Conservation (phyloP, 2,329 filamentous ascomycete genomes). For the Metarhizium robertsii region DNA sequence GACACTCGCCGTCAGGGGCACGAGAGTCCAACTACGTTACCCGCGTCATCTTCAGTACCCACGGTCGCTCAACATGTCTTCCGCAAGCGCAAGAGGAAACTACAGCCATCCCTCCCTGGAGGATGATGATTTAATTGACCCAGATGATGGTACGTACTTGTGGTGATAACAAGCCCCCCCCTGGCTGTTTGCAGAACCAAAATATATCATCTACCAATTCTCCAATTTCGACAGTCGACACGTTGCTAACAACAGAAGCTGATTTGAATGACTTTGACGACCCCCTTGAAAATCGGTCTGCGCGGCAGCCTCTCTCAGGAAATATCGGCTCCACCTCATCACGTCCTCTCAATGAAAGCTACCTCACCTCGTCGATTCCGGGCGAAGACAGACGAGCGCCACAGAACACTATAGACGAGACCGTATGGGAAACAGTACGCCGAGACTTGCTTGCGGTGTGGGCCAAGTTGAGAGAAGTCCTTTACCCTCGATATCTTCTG, state of each 20-base stretch:
- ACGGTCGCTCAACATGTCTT: slow-evolving; percentile 28
- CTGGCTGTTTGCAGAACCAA: no score
- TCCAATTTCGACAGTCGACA: neutral
- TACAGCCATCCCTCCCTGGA: slow-evolving; percentile 52
- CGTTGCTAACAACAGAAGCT: slow-evolving; percentile 35
- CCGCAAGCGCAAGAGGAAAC: slow-evolving; percentile 41
- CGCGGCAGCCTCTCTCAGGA: slow-evolving; percentile 72
- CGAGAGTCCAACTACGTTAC: neutral
- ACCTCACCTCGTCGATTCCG: slow-evolving; percentile 79
- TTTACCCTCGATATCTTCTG: slow-evolving; percentile 91
- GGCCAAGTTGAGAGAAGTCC: slow-evolving; percentile 96
- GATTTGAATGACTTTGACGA: slow-evolving; percentile 92
- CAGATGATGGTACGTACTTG: slow-evolving; percentile 58
- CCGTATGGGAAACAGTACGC: slow-evolving; percentile 92
- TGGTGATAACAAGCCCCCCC: neutral
- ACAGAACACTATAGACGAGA: slow-evolving; percentile 92
- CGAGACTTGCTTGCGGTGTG: slow-evolving; percentile 88
- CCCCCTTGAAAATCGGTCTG: slow-evolving; percentile 58
- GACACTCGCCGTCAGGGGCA: neutral
- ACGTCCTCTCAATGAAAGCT: slow-evolving; percentile 58
- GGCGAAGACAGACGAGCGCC: slow-evolving; percentile 88
- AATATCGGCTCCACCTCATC: slow-evolving; percentile 62
- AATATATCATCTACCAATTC: neutral
- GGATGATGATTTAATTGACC: slow-evolving; percentile 67
- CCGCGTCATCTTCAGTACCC: neutral